A percentile compares a stretch with the other conserved stretches of the same genome.
Evolutionary conservation across 2,329 filamentous ascomycete genomes (phyloP).

Genomic region (Colletotrichum chrysophilum): DNA sequence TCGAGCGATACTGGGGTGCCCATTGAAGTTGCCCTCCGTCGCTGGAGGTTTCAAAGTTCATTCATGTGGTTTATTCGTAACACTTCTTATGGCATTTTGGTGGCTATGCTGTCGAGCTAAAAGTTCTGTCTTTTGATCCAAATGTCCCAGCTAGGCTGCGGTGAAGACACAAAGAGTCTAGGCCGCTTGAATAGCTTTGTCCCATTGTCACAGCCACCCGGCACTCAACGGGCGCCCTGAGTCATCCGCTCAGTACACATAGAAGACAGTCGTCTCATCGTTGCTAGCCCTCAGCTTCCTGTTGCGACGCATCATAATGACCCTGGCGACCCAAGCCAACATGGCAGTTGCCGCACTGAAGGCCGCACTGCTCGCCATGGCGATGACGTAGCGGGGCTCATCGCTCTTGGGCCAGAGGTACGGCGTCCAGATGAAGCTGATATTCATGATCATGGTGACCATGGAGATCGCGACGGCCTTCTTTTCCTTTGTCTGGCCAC

Average conservation of each 20-base stretch:
- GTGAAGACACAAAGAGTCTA: not conserved
- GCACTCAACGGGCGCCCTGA: not conserved
- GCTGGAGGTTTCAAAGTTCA: not conserved
- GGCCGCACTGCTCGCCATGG: slow-evolving; percentile 37
- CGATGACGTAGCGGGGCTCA: slow-evolving; percentile 43
- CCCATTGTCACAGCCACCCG: not conserved
- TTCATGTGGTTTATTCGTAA: not conserved
- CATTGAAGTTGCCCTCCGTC: not conserved
- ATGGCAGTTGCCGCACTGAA: slow-evolving; percentile 38
- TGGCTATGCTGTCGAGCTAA: not conserved
- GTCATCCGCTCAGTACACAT: slow-evolving; percentile 26
- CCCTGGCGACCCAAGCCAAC: slow-evolving; percentile 40
- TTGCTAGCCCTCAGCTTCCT: slow-evolving; percentile 30
- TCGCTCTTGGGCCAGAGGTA: slow-evolving; percentile 45
- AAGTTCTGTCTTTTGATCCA: not conserved
- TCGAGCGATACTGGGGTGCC: not conserved
- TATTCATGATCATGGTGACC: slow-evolving; percentile 28
- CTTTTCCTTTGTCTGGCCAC: slow-evolving; percentile 48
- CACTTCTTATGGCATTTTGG: not conserved
- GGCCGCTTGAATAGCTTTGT: not conserved
- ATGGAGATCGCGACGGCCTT: slow-evolving; percentile 41
- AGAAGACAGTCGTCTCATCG: slow-evolving; percentile 28
- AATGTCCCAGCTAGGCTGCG: not conserved
- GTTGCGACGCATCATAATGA: slow-evolving; percentile 40
- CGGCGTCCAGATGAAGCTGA: slow-evolving; percentile 44